Base-by-base conservation (phyloP, 768 basidiomycete genomes). In the Lactarius hengduanensis region DNA sequence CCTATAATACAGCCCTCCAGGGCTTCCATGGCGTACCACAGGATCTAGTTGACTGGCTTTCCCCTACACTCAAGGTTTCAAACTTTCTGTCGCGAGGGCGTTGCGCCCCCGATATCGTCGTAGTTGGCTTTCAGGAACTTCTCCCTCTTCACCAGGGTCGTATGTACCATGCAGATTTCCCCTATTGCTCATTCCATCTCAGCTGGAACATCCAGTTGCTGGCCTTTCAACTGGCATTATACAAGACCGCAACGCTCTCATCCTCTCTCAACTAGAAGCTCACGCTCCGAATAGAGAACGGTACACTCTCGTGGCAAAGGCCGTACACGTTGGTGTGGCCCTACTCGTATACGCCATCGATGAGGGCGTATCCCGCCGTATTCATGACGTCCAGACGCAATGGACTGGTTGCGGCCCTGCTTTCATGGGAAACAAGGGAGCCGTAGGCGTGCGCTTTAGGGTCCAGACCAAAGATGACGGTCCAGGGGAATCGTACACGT, bases 341-440 rank as follows among this genome's bases (percentile, higher is more conserved):
- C 75, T 98, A 61, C 82, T 97, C 59, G 87, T 98, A 5, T 98
- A 95, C 75, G 94, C 86, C 1, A 86, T 83, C 45, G 91, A 95
- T 71, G 85, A 85, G 36, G 79, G 84, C 22, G 69, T 91, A 59
- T 86, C 83, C 56, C 82, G 87, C 65, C 79, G 78, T 62, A 79
- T 90, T 26, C 77, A 79, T 66, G 84, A 91, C 71, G 84, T 91
- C 41, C 81, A 92, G 72, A 89, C 90, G 57, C 79, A 84, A 63
- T 89, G 91, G 87, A 91, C 88, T 0, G 89, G 91, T 8, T 85
- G 75, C 73, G 89, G 89, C 6, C 87, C 85, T 40, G 83, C 75
- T 18, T 87, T 84, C 70, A 91, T 97, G 91, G 93, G 92, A 7
- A 97, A 99, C 79, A 98, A 98, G 77, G 94, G 94, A 32, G 96